Percentiles rank a stretch among this genome's conserved stretches.
These are phyloP conservation scores for Stemphylium beticola DNA, from an alignment of 2,329 filamentous ascomycete species.

Conservation along the genomic window DNA sequence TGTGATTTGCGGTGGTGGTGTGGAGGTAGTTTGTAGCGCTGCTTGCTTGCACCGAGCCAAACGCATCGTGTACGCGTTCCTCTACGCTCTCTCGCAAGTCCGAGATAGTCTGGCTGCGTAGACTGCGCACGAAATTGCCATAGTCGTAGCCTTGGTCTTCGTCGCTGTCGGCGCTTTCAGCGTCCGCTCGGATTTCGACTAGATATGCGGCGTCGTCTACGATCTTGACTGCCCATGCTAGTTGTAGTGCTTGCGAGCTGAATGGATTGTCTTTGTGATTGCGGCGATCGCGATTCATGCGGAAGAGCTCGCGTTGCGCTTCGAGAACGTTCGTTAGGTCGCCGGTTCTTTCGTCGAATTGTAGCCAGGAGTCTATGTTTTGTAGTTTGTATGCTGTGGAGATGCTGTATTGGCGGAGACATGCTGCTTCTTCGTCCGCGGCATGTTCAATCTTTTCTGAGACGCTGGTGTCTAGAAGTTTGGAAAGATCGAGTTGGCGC, in stretches of 20 bases:
- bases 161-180: constrained; percentile 5
- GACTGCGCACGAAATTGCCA: constrained; percentile 1
- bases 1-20: not conserved
- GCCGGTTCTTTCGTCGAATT: constrained; percentile 1
- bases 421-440: constrained; percentile 8
- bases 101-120: not conserved
- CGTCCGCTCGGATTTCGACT: not conserved
- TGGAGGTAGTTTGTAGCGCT: not conserved
- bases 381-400: not conserved
- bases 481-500: not conserved
- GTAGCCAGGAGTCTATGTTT: constrained; percentile 16
- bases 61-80: not conserved
- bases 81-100: not conserved
- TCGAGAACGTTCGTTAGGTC: constrained; percentile 18
- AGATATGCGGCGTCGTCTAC: constrained; percentile 16
- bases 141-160: constrained; percentile 14
- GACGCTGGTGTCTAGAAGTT: not conserved
- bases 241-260: not conserved
- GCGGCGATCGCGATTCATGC: constrained; percentile 10
- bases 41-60: not conserved
- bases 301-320: constrained; percentile 19
- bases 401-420: constrained; percentile 10
- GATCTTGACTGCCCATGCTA: constrained; percentile 25
- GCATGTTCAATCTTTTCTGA: not conserved
- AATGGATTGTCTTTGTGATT: constrained; percentile 11